These are phyloP conservation scores for Alternaria angustiovoidea DNA, from an alignment of 2,329 filamentous ascomycete genomes.

Conservation along the genomic window DNA sequence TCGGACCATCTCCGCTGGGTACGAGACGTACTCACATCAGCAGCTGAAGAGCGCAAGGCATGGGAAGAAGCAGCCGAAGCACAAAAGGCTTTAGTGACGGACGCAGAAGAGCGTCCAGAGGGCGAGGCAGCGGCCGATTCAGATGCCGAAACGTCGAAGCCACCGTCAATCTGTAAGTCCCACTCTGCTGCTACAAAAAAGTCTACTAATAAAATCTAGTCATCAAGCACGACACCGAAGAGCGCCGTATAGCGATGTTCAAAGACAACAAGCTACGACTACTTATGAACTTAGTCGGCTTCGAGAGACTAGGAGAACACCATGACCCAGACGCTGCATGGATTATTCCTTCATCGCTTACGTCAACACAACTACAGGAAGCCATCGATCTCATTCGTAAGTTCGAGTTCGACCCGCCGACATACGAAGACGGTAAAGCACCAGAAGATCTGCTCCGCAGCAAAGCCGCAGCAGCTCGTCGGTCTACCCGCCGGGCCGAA, in stretches of 20 bases:
- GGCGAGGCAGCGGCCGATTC: conserved; percentile 36
- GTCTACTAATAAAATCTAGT: conserved; percentile 29
- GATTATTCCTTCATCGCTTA: conserved; percentile 74
- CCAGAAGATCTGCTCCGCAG: conserved; percentile 83
- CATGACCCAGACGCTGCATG: conserved; percentile 80
- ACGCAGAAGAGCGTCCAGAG: conserved; percentile 39
- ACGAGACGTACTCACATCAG: conserved; percentile 72
- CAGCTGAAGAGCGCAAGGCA: conserved; percentile 74
- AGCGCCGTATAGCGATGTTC: conserved; percentile 77
- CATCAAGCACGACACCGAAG: conserved; percentile 67
- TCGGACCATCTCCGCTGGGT: conserved; percentile 82
- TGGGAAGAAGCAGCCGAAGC: conserved; percentile 79
- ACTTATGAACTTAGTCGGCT: conserved; percentile 78
- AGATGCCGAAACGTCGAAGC: conserved; percentile 42
- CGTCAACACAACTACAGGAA: conserved; percentile 71
- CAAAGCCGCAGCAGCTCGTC: conserved; percentile 62
- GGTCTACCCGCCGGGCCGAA: conserved; percentile 58
- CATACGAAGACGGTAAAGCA: conserved; percentile 76
- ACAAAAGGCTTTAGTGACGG: conserved; percentile 53
- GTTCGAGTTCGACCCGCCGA: conserved; percentile 78
- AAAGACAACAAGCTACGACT: conserved; percentile 89
- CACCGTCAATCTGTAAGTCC: conserved; percentile 56
- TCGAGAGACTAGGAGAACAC: conserved; percentile 70
- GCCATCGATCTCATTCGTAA: conserved; percentile 76
- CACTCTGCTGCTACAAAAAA: conserved; percentile 26